Conservation (phyloP, 2,329 filamentous ascomycete species). For the Aspergillus floridensis region DNA sequence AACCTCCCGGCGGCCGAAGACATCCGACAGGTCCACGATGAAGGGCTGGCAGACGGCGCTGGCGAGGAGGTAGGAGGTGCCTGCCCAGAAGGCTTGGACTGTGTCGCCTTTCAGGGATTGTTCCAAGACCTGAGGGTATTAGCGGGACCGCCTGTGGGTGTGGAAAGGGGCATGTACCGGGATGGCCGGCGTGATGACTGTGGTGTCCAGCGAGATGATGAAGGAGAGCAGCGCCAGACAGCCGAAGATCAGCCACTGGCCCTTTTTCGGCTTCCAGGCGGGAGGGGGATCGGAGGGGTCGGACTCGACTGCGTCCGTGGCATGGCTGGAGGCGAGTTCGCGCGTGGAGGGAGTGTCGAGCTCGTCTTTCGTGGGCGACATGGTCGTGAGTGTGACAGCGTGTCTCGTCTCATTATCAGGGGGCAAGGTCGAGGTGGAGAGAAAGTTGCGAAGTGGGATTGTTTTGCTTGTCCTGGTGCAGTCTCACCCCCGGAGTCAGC, state of each 20-base stretch:
- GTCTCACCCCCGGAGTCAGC: no score
- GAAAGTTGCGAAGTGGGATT: no score
- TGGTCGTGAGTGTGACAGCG: no score
- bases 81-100: neutral
- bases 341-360: no score
- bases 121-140: neutral
- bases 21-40: neutral
- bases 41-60: neutral
- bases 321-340: no score
- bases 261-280: neutral
- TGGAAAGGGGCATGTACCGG: neutral
- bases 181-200: neutral
- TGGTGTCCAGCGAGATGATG: neutral
- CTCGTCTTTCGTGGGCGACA: no score
- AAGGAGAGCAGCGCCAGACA: neutral
- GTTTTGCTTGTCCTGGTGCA: no score
- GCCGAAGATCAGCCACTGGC: neutral
- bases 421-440: no score
- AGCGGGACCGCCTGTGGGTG: neutral
- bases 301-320: no score
- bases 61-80: neutral
- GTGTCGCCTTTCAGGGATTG: neutral
- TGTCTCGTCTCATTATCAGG: no score
- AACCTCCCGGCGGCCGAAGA: neutral
- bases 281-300: no score